Base-by-base conservation (phyloP, 805 yeast genomes). In the Schizosaccharomyces octosporus region DNA sequence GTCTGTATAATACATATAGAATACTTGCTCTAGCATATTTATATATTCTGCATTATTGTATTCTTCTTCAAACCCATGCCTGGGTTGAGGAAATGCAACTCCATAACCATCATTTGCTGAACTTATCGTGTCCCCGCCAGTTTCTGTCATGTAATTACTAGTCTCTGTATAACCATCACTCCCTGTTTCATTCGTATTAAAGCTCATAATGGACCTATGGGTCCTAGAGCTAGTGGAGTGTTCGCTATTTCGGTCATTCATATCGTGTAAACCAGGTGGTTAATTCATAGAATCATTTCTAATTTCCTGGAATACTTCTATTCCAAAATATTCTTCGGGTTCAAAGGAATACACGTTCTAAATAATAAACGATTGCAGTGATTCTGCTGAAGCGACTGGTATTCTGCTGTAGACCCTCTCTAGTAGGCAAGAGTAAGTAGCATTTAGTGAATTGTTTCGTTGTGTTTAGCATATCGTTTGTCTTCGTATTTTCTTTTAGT, bases 1-100 rank as follows among this genome's bases (percentile, higher is more conserved):
- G 68, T 87, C 90, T 68, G 88, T 95, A 69, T 79, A 90, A 72
- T 93, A 93, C 62, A 85, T 82, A 70, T 80, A 83, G 72, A 85
- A 87, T 61, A 83, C 80, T 64, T 71, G 78, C 45, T 81, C 82
- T 62, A 79, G 71, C 36, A 74, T 65, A 54, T 66, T 66, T 67
- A 79, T 72, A 66, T 76, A 78, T 65, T 74, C 74, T 62, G 79
- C 82, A 29, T 79, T 75, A 67, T 75, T 77, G 67, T 79, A 78
- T 61, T 79, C 81, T 62, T 75, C 74, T 63, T 76, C 82, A 65
- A 81, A 81, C 4, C 85, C 85, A 68, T 81, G 85, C 60, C 85
- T 72, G 27, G 57, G 57, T 21, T 51, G 57, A 21, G 57, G 31
- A 29, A 51, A 51, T 51, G 19, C 36, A 29, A 29, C 21, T 29